Evolutionary conservation across 1,139 yeast genomes (phyloP).

Genomic region (Yamadazyma spencermartinsiae): DNA sequence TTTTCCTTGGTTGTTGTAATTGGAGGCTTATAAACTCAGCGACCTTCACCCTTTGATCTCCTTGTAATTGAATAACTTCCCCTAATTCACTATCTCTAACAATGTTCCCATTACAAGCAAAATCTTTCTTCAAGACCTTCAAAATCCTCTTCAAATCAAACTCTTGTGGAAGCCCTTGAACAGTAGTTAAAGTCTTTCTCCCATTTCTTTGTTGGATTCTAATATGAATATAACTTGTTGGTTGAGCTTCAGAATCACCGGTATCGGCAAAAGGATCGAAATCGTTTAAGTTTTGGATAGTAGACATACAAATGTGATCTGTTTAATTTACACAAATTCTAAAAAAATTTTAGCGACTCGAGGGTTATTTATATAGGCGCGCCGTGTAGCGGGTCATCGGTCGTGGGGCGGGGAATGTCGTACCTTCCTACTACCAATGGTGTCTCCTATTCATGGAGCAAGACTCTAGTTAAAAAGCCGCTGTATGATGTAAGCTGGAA

Average conservation of each 20-base stretch:
- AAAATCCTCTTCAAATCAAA: slow-evolving; percentile 93
- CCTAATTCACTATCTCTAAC: slow-evolving; percentile 97
- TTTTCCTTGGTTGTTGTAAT: slow-evolving; percentile 90
- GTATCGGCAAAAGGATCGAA: slow-evolving; percentile 99
- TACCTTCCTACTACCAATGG: no score
- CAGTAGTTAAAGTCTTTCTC: slow-evolving; percentile 97
- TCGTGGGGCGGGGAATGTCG: not conserved
- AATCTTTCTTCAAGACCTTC: slow-evolving; percentile 93
- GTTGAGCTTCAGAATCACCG: slow-evolving; percentile 98
- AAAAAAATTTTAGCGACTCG: not conserved
- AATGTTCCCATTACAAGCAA: slow-evolving; percentile 98
- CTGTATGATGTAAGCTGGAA: no score
- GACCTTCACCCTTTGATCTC: slow-evolving; percentile 97
- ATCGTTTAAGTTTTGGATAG: slow-evolving; percentile 96
- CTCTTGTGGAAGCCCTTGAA: slow-evolving; percentile 94
- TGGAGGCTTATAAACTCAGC: slow-evolving; percentile 88
- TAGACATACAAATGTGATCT: slow-evolving; percentile 55
- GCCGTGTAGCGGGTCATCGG: not conserved
- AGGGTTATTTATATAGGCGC: not conserved
- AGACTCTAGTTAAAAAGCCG: no score
- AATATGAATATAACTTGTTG: slow-evolving; percentile 93
- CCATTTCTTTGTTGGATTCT: slow-evolving; percentile 99
- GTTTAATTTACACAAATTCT: not conserved
- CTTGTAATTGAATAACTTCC: slow-evolving; percentile 96
- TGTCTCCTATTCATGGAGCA: no score